Evolutionary conservation across 257 asterid genomes (phyloP), one percentile per base, ranked within the genome.

Genomic region (Datura wrightii): DNA sequence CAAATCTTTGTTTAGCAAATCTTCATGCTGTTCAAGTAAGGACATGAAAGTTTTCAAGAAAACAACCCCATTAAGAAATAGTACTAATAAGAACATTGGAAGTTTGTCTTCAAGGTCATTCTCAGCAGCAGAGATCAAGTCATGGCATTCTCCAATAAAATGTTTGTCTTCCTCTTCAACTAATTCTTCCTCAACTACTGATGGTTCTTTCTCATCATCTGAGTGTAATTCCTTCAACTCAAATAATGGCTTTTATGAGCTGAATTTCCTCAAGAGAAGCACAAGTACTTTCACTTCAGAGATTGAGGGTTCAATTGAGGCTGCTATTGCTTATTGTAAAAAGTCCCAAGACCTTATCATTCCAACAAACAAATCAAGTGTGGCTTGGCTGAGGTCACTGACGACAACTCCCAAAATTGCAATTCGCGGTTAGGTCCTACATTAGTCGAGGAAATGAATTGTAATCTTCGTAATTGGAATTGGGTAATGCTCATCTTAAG

Each of bases 301-400:
- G 87, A 71, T 87, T 41, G 95, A 93, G 81, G 72, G 90, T 2
- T 91, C 93, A 2, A 91, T 93, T 83, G 89, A 92, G 69, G 96
- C 91, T 10, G 94, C 96, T 80, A 89, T 93, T 86, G 97, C 92
- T 80, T 92, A 93, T 65, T 92, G 96, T 91, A 92, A 92, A 86
- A 91, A 85, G n/a, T 90, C 96, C 63, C 90, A 89, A 19, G 86
- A 89, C 79, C 66, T 36, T 76, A 52, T 52, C 50, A 53, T 60
- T 62, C 53, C 79, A 44, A 54, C 31, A n/a, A n/a, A n/a, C n/a
- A n/a, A n/a, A n/a, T n/a, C n/a, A n/a, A n/a, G n/a, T n/a, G n/a
- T n/a, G n/a, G n/a, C n/a, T n/a, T n/a, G n/a, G n/a, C n/a, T n/a
- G n/a, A n/a, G n/a, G n/a, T n/a, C n/a, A n/a, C n/a, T n/a, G n/a